Conservation (phyloP, 2,329 filamentous ascomycete species). For the Arthrobotrys entomopaga region DNA sequence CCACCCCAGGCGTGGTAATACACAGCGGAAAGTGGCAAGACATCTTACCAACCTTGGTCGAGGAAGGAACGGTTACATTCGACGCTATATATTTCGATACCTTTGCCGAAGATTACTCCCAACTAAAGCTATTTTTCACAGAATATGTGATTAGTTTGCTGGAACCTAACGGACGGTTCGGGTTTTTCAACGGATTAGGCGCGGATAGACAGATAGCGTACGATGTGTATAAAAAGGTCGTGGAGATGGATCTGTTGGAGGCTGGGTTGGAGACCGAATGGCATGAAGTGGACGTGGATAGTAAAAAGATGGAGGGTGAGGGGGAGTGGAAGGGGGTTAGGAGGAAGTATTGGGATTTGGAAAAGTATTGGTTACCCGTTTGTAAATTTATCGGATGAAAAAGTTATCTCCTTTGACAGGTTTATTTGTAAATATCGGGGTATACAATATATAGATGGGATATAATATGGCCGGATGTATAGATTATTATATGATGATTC, state of each 20-base stretch:
- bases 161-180: conserved; percentile 78
- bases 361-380: conserved; percentile 78
- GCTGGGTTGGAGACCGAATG: conserved; percentile 90
- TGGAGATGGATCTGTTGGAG: conserved; percentile 88
- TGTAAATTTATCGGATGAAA: conserved; percentile 76
- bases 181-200: conserved; percentile 90
- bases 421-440: no score
- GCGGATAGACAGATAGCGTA: conserved; percentile 93
- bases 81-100: conserved; percentile 98
- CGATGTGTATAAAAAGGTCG: conserved; percentile 92
- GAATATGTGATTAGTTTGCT: conserved; percentile 85
- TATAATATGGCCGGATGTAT: no score
- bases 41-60: conserved; percentile 74
- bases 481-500: no score
- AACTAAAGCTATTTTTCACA: conserved; percentile 85
- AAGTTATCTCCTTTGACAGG: neutral
- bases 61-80: conserved; percentile 73
- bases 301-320: conserved; percentile 64
- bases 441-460: no score
- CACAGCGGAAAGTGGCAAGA: conserved; percentile 84
- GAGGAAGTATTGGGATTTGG: conserved; percentile 88
- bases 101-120: conserved; percentile 90
- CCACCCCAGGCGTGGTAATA: conserved; percentile 69
- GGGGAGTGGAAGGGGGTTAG: conserved; percentile 87
- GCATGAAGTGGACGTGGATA: conserved; percentile 79